phyloP scores from a whole-genome alignment of 495 filamentous ascomycete genomes.

The Pseudoneurospora amorphoporcata region DNA sequence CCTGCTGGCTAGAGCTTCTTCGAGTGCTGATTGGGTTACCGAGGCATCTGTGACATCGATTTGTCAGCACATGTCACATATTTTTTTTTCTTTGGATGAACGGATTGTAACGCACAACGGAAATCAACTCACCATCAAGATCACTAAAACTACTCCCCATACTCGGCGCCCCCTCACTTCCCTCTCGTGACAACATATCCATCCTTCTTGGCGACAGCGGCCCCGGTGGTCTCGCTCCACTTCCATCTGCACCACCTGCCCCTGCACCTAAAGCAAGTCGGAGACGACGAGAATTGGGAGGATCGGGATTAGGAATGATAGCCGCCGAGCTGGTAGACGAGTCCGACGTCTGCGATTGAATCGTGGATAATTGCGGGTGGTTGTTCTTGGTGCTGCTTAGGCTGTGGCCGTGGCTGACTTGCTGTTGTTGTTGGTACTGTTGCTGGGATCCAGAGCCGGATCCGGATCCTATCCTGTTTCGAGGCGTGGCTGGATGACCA shows the following conservation, averaged over 20 bases:
- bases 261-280: neutral
- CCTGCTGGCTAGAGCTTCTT: conserved; percentile 85
- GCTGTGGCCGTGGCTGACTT: neutral
- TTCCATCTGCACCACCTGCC: neutral
- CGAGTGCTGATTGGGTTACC: conserved; percentile 85
- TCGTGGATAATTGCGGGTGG: neutral
- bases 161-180: conserved; percentile 82
- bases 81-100: neutral
- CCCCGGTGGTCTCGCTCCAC: neutral
- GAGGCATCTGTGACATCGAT: conserved; percentile 58
- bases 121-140: conserved; percentile 60
- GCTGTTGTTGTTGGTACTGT: conserved; percentile 22
- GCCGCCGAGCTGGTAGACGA: conserved; percentile 52
- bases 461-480: conserved; percentile 1
- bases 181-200: conserved; percentile 49
- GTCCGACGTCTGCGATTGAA: conserved; percentile 42
- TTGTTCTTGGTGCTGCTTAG: neutral
- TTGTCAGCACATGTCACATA: neutral
- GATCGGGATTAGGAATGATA: conserved; percentile 18
- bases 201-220: conserved; percentile 44
- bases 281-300: conserved; percentile 1
- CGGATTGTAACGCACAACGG: neutral
- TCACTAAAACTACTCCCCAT: conserved; percentile 98
- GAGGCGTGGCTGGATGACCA: conserved; percentile 22
- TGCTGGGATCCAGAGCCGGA: conserved; percentile 9